Conservation (phyloP, 202 grass and related monocot genomes). For the Carex sylvatica region DNA sequence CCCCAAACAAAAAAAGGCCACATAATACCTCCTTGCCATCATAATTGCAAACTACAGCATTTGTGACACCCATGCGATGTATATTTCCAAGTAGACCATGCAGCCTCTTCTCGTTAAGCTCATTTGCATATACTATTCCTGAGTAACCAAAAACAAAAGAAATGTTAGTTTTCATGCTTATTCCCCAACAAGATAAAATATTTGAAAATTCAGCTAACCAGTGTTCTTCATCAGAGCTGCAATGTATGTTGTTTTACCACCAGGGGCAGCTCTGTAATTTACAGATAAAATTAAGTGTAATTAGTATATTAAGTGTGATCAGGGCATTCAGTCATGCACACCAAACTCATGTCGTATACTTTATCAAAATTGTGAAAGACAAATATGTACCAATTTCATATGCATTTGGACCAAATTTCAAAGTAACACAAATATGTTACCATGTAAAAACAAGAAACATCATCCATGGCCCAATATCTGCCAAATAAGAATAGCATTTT, state of each 20-base stretch:
- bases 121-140: slow-evolving; percentile 99
- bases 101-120: slow-evolving; percentile 85
- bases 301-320: background rate
- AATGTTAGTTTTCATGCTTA: background rate
- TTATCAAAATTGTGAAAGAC: background rate
- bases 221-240: slow-evolving; percentile 97
- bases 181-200: background rate
- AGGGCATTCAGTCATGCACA: background rate
- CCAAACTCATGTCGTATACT: background rate
- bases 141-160: slow-evolving; percentile 26
- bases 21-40: slow-evolving; percentile 85
- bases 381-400: slow-evolving; percentile 1
- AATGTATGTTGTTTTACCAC: slow-evolving; percentile 99
- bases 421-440: background rate
- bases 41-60: slow-evolving; percentile 93
- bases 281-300: background rate
- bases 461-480: background rate
- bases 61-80: slow-evolving; percentile 94
- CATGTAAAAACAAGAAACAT: background rate
- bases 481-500: background rate
- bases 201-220: slow-evolving; percentile 41
- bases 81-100: slow-evolving; percentile 86
- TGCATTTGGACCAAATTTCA: slow-evolving; percentile 9
- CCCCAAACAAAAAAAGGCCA: background rate
- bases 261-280: slow-evolving; percentile 81